Evolutionary conservation across 495 filamentous ascomycete species (phyloP).

Genomic region (Lasiosphaeriaceae sp.): DNA sequence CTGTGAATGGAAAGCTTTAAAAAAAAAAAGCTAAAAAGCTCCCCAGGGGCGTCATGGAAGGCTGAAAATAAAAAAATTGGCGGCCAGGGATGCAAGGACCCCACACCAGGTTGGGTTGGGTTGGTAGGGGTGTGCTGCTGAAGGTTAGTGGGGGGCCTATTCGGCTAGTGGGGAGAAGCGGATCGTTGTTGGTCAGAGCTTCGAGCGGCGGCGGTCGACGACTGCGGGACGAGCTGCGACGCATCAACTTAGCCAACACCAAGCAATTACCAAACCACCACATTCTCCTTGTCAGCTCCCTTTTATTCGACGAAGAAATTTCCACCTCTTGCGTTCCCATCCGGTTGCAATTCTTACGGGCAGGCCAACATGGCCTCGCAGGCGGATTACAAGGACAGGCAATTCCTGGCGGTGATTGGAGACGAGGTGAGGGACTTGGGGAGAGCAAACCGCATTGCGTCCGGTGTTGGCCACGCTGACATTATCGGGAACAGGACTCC

Average conservation of each 20-base stretch:
- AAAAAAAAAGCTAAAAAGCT: no score
- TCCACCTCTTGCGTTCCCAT: not conserved
- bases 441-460: constrained; percentile 1
- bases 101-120: no score
- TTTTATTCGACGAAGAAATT: no score
- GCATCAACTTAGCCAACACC: no score
- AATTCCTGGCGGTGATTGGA: constrained; percentile 96
- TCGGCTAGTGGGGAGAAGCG: not conserved
- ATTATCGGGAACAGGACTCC: constrained; percentile 59
- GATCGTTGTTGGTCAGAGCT: constrained; percentile 19
- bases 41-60: no score
- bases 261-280: no score
- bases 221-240: no score
- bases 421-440: constrained; percentile 72
- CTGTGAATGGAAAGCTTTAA: no score
- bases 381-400: constrained; percentile 75
- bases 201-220: constrained; percentile 1
- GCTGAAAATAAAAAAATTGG: no score
- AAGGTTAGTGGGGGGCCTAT: constrained; percentile 5
- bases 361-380: constrained; percentile 47
- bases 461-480: constrained; percentile 38
- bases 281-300: no score
- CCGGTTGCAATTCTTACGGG: not conserved
- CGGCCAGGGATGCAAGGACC: no score
- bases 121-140: not conserved